Evolutionary conservation across 192 early-diverging fungal species (phyloP), one percentile per base, ranked within the genome.

Genomic region (Coemansia sp.): DNA sequence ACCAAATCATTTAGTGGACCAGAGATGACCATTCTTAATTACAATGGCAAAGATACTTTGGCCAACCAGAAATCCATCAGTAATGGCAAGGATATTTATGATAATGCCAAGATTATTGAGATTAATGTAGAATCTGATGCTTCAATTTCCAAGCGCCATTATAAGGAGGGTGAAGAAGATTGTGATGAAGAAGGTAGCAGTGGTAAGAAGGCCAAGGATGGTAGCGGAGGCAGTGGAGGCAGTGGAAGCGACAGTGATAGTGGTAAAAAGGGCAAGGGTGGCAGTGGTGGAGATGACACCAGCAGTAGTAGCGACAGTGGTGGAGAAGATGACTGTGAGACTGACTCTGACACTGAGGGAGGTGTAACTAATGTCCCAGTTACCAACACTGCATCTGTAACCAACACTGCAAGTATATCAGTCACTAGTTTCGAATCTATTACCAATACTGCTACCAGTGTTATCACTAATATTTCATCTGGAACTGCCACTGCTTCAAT

Each of bases 1-100:
- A 68, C 72, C 12, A 59, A 29, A 3, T 68, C 66, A 8, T 68
- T 49, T 11, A 64, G 57, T 2, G 72, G 72, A 1, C 64, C 63
- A 9, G 32, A 56, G 11, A 59, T 74, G 39, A 64, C 62, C 4
- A 64, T 68, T 74, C 65, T 37, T 60, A 74, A 74, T 25, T 74
- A 74, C 37, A 50, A 50, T 22, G 22, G 22, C 49, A 50, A 6
- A 2, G 4, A 17, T 50, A n/a, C 49, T 4, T 22, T 50, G n/a
- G 49, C 49, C 22, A 50, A 50, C 15, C 17, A 17, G 17, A 5
- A 21, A 8, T 21, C 17, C 17, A 22, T 22, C 22, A 22, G 22
- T 5, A 9, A 17, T 50, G 49, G 49, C 49, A 50, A 50, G 49
- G 5, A 50, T 12, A n/a, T n/a, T 50, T 50, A 50, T 50, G 49